Percentiles rank a stretch among this genome's conserved stretches.
phyloP scores from a whole-genome alignment of 148 eudicot species.

The Amaranthus cruentus region DNA sequence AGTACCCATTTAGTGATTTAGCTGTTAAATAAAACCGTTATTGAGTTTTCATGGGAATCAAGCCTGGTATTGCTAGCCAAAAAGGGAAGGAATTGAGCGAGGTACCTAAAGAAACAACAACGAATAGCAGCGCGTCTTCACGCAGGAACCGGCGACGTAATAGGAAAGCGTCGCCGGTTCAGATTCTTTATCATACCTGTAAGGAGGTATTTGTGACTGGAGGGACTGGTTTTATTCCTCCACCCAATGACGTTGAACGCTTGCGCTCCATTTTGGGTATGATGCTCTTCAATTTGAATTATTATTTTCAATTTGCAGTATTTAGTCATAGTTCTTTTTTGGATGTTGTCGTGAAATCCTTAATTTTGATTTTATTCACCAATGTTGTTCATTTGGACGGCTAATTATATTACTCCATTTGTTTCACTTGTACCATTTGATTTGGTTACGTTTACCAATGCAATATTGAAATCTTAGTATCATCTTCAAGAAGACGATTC shows the following conservation, averaged over 20 bases:
- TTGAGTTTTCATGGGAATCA: conserved; percentile 42
- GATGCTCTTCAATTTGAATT: conserved; percentile 1
- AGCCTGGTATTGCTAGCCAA: conserved; percentile 25
- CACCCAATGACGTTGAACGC: conserved; percentile 38
- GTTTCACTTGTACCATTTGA: too few species aligned
- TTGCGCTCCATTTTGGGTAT: conserved; percentile 63
- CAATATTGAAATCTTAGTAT: too few species aligned
- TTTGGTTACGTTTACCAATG: too few species aligned
- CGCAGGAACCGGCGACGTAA: conserved; percentile 40
- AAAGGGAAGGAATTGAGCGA: conserved; percentile 29
- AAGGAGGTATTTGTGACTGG: conserved; percentile 58
- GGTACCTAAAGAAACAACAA: conserved; percentile 22
- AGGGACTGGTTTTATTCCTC: conserved; percentile 57
- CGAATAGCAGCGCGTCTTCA: conserved; percentile 20
- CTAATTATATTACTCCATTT: too few species aligned
- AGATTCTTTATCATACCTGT: conserved; percentile 53
- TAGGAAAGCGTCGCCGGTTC: conserved; percentile 39
- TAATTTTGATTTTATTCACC: conserved; percentile 2
- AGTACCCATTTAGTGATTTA: background rate
- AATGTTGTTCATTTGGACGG: background rate
- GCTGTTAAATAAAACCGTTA: background rate
- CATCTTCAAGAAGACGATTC: too few species aligned
- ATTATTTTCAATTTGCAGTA: background rate
- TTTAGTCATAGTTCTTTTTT: background rate
- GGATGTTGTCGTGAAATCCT: background rate